phyloP scores from a whole-genome alignment of 106 monocot species.

The Phalaenopsis equestris region DNA sequence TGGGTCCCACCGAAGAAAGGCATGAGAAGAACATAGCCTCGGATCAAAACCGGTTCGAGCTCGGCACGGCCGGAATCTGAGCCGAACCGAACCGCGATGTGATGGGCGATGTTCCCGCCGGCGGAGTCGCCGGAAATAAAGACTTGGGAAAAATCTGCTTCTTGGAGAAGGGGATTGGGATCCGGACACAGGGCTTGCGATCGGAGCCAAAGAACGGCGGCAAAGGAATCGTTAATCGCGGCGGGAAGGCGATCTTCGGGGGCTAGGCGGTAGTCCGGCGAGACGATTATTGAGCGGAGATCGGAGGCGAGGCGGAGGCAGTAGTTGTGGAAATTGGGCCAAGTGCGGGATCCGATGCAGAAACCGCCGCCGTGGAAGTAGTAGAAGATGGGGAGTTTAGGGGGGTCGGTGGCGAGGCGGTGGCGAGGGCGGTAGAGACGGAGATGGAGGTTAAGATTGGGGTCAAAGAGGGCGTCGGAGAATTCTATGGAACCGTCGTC shows the following conservation, averaged over 20 bases:
- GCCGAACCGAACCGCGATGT: conserved; percentile 49
- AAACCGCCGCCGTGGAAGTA: conserved; percentile 94
- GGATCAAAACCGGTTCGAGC: conserved; percentile 34
- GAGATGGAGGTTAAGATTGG: conserved; percentile 31
- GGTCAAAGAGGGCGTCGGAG: conserved; percentile 42
- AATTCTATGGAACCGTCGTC: conserved; percentile 58
- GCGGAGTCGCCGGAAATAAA: conserved; percentile 78
- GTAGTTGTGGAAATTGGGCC: conserved; percentile 75
- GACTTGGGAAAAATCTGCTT: conserved; percentile 37
- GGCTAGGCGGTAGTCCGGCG: conserved; percentile 78
- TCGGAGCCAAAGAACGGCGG: conserved; percentile 48
- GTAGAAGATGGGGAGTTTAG: conserved; percentile 60
- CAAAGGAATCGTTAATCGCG: conserved; percentile 38
- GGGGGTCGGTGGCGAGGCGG: background rate
- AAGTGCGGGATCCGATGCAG: conserved; percentile 78
- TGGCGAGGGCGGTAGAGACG: conserved; percentile 50
- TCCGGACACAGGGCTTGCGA: conserved; percentile 10
- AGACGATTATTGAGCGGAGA: conserved; percentile 40
- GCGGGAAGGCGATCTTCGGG: conserved; percentile 78
- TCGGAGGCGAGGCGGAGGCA: conserved; percentile 55
- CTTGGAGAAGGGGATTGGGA: conserved; percentile 36
- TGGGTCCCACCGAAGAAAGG: conserved; percentile 69
- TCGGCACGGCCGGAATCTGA: conserved; percentile 13
- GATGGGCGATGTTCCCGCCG: conserved; percentile 76
- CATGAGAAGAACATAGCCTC: conserved; percentile 53